These are phyloP conservation scores for Symbiodinium pilosum DNA, from an alignment of 73 alveolate species.

Conservation along the genomic window DNA sequence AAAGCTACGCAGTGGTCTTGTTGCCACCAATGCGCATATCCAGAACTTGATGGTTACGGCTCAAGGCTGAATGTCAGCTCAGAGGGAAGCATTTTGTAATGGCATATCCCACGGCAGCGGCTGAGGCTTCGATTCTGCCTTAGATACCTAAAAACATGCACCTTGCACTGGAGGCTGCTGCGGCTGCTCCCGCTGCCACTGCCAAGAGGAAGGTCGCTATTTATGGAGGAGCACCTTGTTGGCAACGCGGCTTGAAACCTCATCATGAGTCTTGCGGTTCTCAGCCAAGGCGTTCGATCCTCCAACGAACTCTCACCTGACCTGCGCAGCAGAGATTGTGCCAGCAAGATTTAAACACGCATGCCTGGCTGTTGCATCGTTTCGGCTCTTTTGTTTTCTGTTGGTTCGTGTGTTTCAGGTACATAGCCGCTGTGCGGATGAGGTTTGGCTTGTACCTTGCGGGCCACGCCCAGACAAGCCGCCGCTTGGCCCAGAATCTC, in stretches of 20 bases:
- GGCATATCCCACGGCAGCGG: background rate
- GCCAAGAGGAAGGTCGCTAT: background rate
- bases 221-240: background rate
- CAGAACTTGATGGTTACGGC: too few species aligned
- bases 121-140: background rate
- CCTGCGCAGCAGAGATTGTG: constrained; percentile 70
- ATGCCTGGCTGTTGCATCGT: constrained; percentile 17
- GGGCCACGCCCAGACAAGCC: constrained; percentile 93
- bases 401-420: too few species aligned
- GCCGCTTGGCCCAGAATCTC: background rate
- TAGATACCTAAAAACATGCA: too few species aligned
- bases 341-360: too few species aligned
- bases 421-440: constrained; percentile 89
- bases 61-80: too few species aligned
- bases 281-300: constrained; percentile 75
- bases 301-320: constrained; percentile 57
- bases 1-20: too few species aligned
- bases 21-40: too few species aligned
- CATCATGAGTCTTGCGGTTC: background rate
- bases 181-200: background rate
- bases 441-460: constrained; percentile 93
- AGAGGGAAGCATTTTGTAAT: too few species aligned
- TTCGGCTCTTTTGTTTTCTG: too few species aligned
- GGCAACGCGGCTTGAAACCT: too few species aligned
- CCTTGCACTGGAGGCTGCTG: background rate